These are phyloP conservation scores for Thyridium curvatum DNA, from an alignment of 2,329 filamentous ascomycete species.

Conservation along the genomic window DNA sequence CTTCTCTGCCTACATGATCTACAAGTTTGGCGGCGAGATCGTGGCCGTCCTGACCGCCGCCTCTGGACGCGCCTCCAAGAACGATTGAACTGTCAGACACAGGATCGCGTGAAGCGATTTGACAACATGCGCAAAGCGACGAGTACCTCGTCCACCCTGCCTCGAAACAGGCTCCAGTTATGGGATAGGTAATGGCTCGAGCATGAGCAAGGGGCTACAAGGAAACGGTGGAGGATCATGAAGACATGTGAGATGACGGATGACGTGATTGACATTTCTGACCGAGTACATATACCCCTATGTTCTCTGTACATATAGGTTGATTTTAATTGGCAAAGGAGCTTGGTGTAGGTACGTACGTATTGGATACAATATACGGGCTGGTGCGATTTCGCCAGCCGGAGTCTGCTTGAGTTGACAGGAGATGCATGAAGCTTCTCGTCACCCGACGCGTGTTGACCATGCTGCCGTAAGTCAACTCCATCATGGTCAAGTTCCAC, in stretches of 20 bases:
- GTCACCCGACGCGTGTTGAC: too few species aligned
- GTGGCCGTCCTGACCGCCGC: conserved; percentile 35
- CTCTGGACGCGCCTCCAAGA: conserved; percentile 26
- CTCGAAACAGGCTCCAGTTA: too few species aligned
- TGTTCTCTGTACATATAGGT: too few species aligned
- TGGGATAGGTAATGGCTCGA: too few species aligned
- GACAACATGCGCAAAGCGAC: too few species aligned
- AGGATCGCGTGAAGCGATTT: too few species aligned
- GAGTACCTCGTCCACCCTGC: too few species aligned
- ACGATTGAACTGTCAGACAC: conserved; percentile 22
- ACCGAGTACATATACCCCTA: background rate
- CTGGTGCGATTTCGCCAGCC: too few species aligned
- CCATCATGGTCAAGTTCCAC: too few species aligned
- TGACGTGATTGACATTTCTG: background rate
- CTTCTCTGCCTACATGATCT: conserved; percentile 45
- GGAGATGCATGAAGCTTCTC: too few species aligned
- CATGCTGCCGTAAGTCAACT: too few species aligned
- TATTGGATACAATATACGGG: background rate
- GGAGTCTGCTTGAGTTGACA: too few species aligned
- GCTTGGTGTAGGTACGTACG: background rate
- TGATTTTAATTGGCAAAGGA: background rate
- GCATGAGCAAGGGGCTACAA: background rate
- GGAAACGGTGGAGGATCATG: background rate
- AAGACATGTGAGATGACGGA: background rate
- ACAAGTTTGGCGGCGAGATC: conserved; percentile 40